Base-by-base conservation (phyloP, 768 basidiomycete species). In the Gautieria morchelliformis region DNA sequence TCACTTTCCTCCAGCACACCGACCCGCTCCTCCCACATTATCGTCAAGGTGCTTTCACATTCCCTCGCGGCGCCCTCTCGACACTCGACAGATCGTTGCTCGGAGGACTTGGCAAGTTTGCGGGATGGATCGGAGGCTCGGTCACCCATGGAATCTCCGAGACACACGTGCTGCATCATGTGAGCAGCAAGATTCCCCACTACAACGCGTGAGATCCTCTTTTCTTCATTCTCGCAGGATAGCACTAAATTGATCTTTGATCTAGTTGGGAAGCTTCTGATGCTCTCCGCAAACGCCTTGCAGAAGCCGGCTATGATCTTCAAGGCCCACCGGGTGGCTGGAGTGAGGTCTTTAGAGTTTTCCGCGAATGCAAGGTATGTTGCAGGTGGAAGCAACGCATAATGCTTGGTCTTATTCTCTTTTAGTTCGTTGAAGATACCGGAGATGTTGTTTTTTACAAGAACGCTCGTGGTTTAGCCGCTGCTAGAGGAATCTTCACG, bases 1-100 rank as follows among this genome's bases (percentile, higher is more conserved):
- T 97, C 75, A 96, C 93, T 19, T 97, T 92, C 87, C 78, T 97
- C 52, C 95, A 99, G 75, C 95, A 99, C 77, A 97, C 95, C 64
- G 95, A 97, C 73, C 92, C 94, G 19, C 70, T 87, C 47, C 81
- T 98, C 45, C 94, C 94, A 50, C 95, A 97, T 73, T 97, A 96
- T 78, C 88, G 89, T 61, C 81, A 85, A 14, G 67, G 81, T 39
- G 85, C 88, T 67, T 97, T 95, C 78, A 93, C 85, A 40, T 99
- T 98, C 80, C 76, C 86, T 45, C 89, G 93, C 63, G 95, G 95
- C 58, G 95, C 95, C 15, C 83, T 98, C 53, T 75, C 89, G 53
- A 99, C 95, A 11, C 77, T 97, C 41, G 93, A 98, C 70, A 89
- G 91, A 49, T 83, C 69, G 65, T 78, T 91, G 39, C 75, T 93